A percentile compares a stretch with the other conserved stretches of the same genome.
Evolutionary conservation across 306 rosid genomes (phyloP).

Genomic region (Senna tora): DNA sequence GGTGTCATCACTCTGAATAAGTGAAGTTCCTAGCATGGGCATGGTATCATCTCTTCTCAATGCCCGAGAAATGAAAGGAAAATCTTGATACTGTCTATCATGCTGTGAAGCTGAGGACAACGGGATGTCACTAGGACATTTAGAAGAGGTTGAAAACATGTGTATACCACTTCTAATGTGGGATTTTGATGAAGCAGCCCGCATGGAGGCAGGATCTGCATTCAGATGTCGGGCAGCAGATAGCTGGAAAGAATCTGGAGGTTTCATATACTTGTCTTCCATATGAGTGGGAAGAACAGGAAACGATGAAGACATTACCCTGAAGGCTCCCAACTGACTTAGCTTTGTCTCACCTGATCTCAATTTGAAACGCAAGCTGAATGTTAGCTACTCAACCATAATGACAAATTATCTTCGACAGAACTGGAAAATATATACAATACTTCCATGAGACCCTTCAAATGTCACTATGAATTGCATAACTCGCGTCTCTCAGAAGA

Average conservation of each 20-base stretch:
- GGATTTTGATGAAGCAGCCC: slow-evolving; percentile 45
- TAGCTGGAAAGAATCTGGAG: slow-evolving; percentile 58
- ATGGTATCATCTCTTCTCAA: slow-evolving; percentile 31
- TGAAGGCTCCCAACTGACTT: slow-evolving; percentile 37
- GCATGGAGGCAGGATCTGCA: slow-evolving; percentile 46
- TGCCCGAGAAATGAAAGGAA: slow-evolving; percentile 51
- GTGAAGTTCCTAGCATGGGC: slow-evolving; percentile 2
- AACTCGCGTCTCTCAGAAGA: slow-evolving; percentile 21
- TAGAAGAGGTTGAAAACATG: slow-evolving; percentile 46
- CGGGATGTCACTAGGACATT: slow-evolving; percentile 29
- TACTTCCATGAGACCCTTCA: not conserved
- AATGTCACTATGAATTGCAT: slow-evolving; percentile 19
- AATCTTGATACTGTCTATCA: slow-evolving; percentile 52
- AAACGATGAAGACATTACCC: slow-evolving; percentile 54
- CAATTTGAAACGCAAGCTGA: slow-evolving; percentile 16
- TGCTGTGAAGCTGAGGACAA: slow-evolving; percentile 42
- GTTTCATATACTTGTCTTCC: slow-evolving; percentile 46
- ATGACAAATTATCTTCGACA: slow-evolving; percentile 13
- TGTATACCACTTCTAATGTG: slow-evolving; percentile 43
- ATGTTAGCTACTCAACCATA: slow-evolving; percentile 26
- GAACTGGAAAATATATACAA: not conserved
- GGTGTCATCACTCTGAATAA: slow-evolving; percentile 27
- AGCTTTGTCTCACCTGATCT: slow-evolving; percentile 40
- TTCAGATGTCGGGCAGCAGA: slow-evolving; percentile 45
- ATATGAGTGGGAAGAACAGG: slow-evolving; percentile 44